Evolutionary conservation across 352 stramenopile species (phyloP), one percentile per base, ranked within the genome.

Genomic region (Phytophthora citricola): DNA sequence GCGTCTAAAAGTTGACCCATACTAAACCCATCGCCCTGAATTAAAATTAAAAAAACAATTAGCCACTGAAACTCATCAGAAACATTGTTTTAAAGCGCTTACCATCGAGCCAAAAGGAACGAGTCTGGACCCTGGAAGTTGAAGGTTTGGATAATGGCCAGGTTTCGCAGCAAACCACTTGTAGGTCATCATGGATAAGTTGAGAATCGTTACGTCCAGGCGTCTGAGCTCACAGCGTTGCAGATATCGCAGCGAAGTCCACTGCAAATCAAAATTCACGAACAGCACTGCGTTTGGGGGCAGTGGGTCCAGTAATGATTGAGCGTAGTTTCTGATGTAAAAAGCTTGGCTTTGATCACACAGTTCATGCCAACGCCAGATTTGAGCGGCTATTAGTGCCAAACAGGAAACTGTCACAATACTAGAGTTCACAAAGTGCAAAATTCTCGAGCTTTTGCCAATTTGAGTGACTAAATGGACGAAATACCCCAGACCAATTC

Each of bases 231-330:
- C 92, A 56, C 95, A 98, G 31, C 88, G 76, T 64, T 98, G 91
- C 26, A 98, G 61, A 58, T 98, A 98, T 39, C 95, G 70, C 29
- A 98, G 47, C 26, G 87, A 83, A 1, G 93, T 98, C 91, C 92
- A 98, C 56, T 97, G 89, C 44, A 97, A 73, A 60, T 98, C 93
- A 71, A 97, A 98, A 66, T 97, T 98, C 22, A 95, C 87, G 26
- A 98, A 77, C 0, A 98, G 58, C 9, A 98, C 66, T 14, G 93
- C 85, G 41, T 93, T 74, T 38, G 11, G 9, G 12, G 95, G 92
- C 1, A 98, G 63, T 22, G 90, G 85, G 9, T 92, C 85, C 15
- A 98, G 60, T 26, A 98, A 66, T 3, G 90, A 91, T 4, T 73
- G 71, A 0, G 91, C 93, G 66, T 98, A 98, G 31, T 90, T 77